Evolutionary conservation across 495 filamentous ascomycete species (phyloP).

Genomic region (Saxophila tyrrhenica): DNA sequence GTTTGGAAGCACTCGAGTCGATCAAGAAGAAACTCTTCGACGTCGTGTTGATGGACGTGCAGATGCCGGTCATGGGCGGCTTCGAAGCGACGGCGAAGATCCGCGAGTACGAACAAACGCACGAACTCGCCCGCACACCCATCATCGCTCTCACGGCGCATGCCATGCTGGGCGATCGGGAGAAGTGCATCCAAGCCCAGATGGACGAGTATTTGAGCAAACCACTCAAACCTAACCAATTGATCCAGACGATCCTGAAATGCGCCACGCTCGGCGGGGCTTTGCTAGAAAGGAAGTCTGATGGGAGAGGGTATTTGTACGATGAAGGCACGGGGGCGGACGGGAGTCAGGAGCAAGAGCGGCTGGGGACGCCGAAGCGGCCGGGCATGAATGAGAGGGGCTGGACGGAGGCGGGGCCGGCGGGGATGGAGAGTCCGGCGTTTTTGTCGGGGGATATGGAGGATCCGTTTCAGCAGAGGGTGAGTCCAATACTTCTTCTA

Average conservation of each 20-base stretch:
- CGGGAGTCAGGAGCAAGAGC: neutral
- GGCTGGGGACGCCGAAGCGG: slow-evolving; percentile 23
- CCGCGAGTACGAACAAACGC: slow-evolving; percentile 77
- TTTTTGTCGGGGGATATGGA: slow-evolving; percentile 49
- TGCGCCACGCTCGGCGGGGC: slow-evolving; percentile 71
- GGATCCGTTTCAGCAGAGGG: slow-evolving; percentile 58
- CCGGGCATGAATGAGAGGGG: slow-evolving; percentile 44
- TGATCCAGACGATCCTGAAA: slow-evolving; percentile 97
- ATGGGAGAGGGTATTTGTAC: slow-evolving; percentile 17
- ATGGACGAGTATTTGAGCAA: slow-evolving; percentile 99
- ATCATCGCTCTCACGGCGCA: slow-evolving; percentile 97
- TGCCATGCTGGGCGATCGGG: slow-evolving; percentile 97
- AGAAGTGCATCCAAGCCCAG: slow-evolving; percentile 95
- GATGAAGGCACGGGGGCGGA: slow-evolving; percentile 1
- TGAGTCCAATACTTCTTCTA: slow-evolving; percentile 35
- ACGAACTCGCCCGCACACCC: slow-evolving; percentile 68
- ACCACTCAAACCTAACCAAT: slow-evolving; percentile 91
- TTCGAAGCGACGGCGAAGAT: slow-evolving; percentile 98
- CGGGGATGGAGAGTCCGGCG: slow-evolving; percentile 49
- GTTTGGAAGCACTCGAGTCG: slow-evolving; percentile 79
- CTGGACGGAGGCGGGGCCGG: slow-evolving; percentile 51
- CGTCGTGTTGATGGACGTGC: slow-evolving; percentile 97
- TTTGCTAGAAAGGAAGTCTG: slow-evolving; percentile 49
- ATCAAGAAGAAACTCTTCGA: slow-evolving; percentile 87
- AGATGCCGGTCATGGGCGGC: slow-evolving; percentile 99